Conservation (phyloP, 345 rosid species). For the Citrus trifoliata region DNA sequence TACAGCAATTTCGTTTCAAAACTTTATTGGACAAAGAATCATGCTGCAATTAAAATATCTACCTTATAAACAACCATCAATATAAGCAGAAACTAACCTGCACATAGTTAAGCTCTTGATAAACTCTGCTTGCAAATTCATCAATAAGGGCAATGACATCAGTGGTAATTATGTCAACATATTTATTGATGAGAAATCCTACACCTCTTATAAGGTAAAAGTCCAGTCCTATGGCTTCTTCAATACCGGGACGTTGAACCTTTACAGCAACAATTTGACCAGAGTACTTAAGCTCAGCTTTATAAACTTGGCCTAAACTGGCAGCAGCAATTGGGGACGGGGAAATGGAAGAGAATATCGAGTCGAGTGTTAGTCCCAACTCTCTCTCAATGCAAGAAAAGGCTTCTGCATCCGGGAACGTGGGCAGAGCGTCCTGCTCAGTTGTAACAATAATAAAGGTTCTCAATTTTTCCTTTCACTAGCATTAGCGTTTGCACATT, state of each 20-base stretch:
- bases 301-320: slow-evolving; percentile 96
- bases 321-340: slow-evolving; percentile 94
- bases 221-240: slow-evolving; percentile 88
- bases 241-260: slow-evolving; percentile 92
- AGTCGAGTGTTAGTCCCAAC: slow-evolving; percentile 67
- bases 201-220: slow-evolving; percentile 85
- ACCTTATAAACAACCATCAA: slow-evolving; percentile 5
- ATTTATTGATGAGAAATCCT: slow-evolving; percentile 68
- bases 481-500: background rate
- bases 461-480: background rate
- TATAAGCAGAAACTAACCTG: slow-evolving; percentile 51
- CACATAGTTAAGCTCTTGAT: slow-evolving; percentile 91
- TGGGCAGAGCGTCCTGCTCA: slow-evolving; percentile 88
- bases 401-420: slow-evolving; percentile 94
- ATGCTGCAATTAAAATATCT: background rate
- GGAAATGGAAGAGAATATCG: slow-evolving; percentile 66
- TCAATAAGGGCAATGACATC: slow-evolving; percentile 84
- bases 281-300: slow-evolving; percentile 77
- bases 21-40: background rate
- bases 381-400: slow-evolving; percentile 87
- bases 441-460: background rate
- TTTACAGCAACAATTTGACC: slow-evolving; percentile 87
- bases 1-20: background rate
- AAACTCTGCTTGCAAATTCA: slow-evolving; percentile 91
- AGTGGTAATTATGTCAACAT: slow-evolving; percentile 70